Percentiles rank a stretch among this genome's conserved stretches.
These are phyloP conservation scores for Trichoderma koningii DNA, from an alignment of 2,329 filamentous ascomycete genomes.

Conservation along the genomic window DNA sequence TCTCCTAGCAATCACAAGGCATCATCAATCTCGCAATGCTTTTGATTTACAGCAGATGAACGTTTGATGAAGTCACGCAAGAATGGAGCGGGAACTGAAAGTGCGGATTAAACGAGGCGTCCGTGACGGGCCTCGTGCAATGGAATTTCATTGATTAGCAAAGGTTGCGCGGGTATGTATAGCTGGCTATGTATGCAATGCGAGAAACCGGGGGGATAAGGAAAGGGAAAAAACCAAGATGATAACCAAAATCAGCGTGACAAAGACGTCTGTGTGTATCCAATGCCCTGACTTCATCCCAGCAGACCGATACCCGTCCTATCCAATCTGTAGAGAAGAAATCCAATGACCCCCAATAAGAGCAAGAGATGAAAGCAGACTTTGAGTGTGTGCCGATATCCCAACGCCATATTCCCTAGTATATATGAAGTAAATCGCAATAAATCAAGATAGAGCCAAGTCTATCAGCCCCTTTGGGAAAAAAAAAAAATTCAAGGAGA, in stretches of 20 bases:
- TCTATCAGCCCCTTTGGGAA: background rate
- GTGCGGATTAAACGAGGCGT: background rate
- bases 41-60: no score
- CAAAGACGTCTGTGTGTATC: background rate
- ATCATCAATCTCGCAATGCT: no score
- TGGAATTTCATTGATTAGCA: slow-evolving; percentile 2
- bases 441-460: background rate
- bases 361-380: background rate
- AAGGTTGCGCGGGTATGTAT: slow-evolving; percentile 15
- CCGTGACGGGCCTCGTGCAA: background rate
- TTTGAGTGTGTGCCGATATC: background rate
- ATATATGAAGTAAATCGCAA: background rate
- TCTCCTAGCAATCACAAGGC: no score
- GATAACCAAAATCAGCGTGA: background rate
- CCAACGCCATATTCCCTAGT: slow-evolving; percentile 3
- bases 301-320: slow-evolving; percentile 2
- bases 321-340: background rate
- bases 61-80: no score
- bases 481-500: no score
- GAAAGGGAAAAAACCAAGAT: background rate
- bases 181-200: slow-evolving; percentile 12
- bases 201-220: background rate
- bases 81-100: background rate
- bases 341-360: background rate
- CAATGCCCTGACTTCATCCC: background rate